Conservation (phyloP, 1,284 basidiomycete species). For the Waitea zeae region DNA sequence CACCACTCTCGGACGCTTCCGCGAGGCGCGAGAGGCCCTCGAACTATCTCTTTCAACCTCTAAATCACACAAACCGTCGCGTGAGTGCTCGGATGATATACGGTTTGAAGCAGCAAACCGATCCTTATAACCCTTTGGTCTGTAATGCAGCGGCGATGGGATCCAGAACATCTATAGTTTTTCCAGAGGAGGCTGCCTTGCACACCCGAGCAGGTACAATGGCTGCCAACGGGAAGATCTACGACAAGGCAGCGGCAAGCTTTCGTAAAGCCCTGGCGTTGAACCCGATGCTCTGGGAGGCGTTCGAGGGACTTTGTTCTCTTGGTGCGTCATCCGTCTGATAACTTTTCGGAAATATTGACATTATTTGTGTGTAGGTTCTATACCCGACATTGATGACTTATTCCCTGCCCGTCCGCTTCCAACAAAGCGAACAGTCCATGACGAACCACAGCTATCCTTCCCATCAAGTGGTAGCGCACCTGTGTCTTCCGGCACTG, state of each 20-base stretch:
- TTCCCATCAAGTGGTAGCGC: slow-evolving; percentile 14
- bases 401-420: slow-evolving; percentile 48
- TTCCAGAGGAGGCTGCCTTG: slow-evolving; percentile 48
- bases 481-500: slow-evolving; percentile 39
- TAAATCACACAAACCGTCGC: slow-evolving; percentile 30
- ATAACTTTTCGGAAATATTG: too few relatives aligned
- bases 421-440: slow-evolving; percentile 33
- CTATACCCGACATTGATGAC: slow-evolving; percentile 47
- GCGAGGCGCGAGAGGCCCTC: slow-evolving; percentile 54
- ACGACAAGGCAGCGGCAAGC: slow-evolving; percentile 50
- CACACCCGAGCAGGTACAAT: slow-evolving; percentile 53
- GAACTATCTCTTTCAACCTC: slow-evolving; percentile 38
- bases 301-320: slow-evolving; percentile 77
- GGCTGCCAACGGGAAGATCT: slow-evolving; percentile 60
- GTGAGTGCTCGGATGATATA: slow-evolving; percentile 21
- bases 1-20: slow-evolving; percentile 48
- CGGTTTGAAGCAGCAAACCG: neutral
- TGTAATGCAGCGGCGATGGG: slow-evolving; percentile 28
- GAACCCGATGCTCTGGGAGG: slow-evolving; percentile 85
- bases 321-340: slow-evolving; percentile 44
- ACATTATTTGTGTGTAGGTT: slow-evolving; percentile 32
- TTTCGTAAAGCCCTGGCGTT: slow-evolving; percentile 58
- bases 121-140: slow-evolving; percentile 7
- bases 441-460: slow-evolving; percentile 28
- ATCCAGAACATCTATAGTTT: slow-evolving; percentile 27